Evolutionary conservation across 2,329 filamentous ascomycete species (phyloP).

Genomic region (Neonectria punicea): DNA sequence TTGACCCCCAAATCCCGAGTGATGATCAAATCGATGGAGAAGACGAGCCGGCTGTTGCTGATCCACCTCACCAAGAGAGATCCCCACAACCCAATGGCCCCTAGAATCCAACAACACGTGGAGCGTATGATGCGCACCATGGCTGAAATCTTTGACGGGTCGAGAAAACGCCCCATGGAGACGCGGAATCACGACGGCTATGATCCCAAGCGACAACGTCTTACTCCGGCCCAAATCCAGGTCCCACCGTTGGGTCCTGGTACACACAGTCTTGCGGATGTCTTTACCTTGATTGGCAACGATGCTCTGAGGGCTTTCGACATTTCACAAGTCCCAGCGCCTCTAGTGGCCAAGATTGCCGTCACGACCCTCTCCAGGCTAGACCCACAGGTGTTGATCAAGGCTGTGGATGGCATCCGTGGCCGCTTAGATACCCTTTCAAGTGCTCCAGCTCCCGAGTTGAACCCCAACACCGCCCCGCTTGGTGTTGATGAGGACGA

Average conservation of each 20-base stretch:
- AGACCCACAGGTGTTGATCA: constrained; percentile 73
- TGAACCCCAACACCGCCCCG: constrained; percentile 69
- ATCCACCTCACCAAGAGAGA: constrained; percentile 89
- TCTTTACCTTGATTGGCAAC: constrained; percentile 86
- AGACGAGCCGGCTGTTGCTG: constrained; percentile 86
- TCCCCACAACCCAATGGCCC: constrained; percentile 78
- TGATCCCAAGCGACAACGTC: constrained; percentile 85
- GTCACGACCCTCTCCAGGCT: constrained; percentile 80
- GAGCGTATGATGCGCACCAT: constrained; percentile 84
- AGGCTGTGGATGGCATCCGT: constrained; percentile 75
- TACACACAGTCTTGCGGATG: constrained; percentile 80
- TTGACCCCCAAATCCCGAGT: constrained; percentile 84
- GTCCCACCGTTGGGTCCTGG: constrained; percentile 80
- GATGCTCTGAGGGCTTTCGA: constrained; percentile 81
- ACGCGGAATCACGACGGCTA: constrained; percentile 76
- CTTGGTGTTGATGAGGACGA: constrained; percentile 83
- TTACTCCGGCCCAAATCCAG: constrained; percentile 60
- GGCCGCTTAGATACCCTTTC: constrained; percentile 60
- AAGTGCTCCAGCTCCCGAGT: constrained; percentile 54
- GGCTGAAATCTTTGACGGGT: constrained; percentile 82
- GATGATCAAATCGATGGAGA: constrained; percentile 91
- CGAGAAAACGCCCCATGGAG: constrained; percentile 80
- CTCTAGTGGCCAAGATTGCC: constrained; percentile 83
- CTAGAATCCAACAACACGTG: constrained; percentile 86
- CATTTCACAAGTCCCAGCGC: constrained; percentile 79